Evolutionary conservation across 2,329 filamentous ascomycete species (phyloP), one percentile per base, ranked within the genome.

Genomic region (Aphanocladium album): DNA sequence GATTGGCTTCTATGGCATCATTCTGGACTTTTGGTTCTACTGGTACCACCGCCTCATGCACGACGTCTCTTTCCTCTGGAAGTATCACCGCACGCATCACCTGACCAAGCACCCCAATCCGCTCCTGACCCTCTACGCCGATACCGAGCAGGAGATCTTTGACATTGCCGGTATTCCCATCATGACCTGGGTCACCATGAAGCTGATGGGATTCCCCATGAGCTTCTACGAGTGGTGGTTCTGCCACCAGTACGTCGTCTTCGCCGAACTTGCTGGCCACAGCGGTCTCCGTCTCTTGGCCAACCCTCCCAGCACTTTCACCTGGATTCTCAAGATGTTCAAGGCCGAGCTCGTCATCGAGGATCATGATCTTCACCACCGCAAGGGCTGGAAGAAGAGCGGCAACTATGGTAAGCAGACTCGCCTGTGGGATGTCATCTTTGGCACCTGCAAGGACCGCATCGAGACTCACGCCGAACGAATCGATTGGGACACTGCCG

Each of bases 181-280:
- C 41, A 55, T 68, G 43, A 67, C 70, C 16, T 72, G 65, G 58
- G 64, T 33, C 5, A 64, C 66, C 1, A 56, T 72, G 51, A 70
- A 67, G 52, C 64, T 65, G 19, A 69, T 74, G 62, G 72, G 73
- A 1, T 53, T 76, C 9, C 73, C 74, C 0, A 74, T 76, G 74
- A 72, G 72, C 9, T 77, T 77, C 60, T 76, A 76, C 53, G 74
- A 76, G 55, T 76, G 73, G 74, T 76, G 74, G 73, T 64, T 77
- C 35, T 76, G 74, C 64, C 70, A 75, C 50, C 68, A 72, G 55
- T 76, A 75, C 54, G 68, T 76, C 37, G 68, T 74, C 19, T 76
- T 71, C 64, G 60, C 69, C 9, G 72, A 74, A 62, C 56, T 73
- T 2, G 67, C 69, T 21, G 72, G 72, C 8, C 72, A 74, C 60